Conservation (phyloP, 2,329 filamentous ascomycete genomes). For the Epichloe gansuensis region DNA sequence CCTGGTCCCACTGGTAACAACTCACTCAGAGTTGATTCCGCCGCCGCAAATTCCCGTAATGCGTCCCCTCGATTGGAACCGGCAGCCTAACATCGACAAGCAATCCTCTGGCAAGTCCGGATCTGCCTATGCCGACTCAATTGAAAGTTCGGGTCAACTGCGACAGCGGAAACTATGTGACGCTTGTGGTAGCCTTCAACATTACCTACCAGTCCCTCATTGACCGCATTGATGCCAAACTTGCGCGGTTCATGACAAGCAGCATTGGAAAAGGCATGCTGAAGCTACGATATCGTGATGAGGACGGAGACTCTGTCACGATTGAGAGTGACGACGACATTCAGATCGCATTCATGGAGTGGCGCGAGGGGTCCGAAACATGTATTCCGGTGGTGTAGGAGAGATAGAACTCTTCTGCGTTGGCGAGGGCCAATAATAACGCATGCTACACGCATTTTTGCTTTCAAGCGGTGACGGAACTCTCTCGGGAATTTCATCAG, state of each 20-base stretch:
- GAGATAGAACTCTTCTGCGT: slow-evolving; percentile 84
- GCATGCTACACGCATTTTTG: too few species aligned
- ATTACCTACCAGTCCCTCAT: slow-evolving; percentile 90
- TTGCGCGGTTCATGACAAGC: slow-evolving; percentile 73
- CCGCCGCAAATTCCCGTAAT: slow-evolving; percentile 27
- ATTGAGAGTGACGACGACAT: slow-evolving; percentile 96
- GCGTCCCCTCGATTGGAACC: slow-evolving; percentile 33
- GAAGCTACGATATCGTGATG: slow-evolving; percentile 80
- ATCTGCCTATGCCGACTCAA: slow-evolving; percentile 54
- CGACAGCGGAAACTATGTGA: slow-evolving; percentile 75
- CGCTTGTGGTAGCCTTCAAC: slow-evolving; percentile 89
- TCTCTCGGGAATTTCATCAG: background rate
- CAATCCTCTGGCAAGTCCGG: slow-evolving; percentile 27
- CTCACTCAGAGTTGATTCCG: slow-evolving; percentile 27
- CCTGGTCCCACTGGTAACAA: slow-evolving; percentile 23
- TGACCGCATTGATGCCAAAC: slow-evolving; percentile 91
- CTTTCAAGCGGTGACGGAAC: background rate
- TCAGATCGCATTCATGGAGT: slow-evolving; percentile 88
- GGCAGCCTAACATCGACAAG: slow-evolving; percentile 15
- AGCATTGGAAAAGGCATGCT: slow-evolving; percentile 74
- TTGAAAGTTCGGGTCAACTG: slow-evolving; percentile 94
- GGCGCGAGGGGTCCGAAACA: slow-evolving; percentile 58
- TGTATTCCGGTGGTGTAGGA: slow-evolving; percentile 58
- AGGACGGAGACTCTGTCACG: slow-evolving; percentile 84
- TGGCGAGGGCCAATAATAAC: slow-evolving; percentile 27